Evolutionary conservation across 1,139 yeast genomes (phyloP).

Genomic region (Diutina catenulata): DNA sequence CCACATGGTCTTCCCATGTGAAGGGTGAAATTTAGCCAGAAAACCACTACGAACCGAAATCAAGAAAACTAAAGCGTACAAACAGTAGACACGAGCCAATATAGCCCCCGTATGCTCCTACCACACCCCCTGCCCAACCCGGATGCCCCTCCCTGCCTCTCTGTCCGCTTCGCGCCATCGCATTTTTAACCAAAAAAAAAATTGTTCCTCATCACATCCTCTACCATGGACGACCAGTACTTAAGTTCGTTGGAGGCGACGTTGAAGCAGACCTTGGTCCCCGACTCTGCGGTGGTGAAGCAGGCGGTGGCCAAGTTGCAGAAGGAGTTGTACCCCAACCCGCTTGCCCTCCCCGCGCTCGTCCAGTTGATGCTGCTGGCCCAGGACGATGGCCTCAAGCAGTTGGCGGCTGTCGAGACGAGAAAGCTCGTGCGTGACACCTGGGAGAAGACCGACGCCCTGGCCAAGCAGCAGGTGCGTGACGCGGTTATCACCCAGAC

Average conservation of each 20-base stretch:
- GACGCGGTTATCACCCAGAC: constrained; percentile 58
- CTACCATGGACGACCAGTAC: constrained; percentile 19
- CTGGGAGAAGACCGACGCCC: constrained; percentile 55
- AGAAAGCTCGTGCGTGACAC: constrained; percentile 66
- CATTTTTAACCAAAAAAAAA: constrained; percentile 2
- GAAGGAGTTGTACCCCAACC: constrained; percentile 62
- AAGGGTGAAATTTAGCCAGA: too few species aligned
- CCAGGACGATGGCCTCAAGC: constrained; percentile 51
- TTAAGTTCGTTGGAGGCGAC: constrained; percentile 66
- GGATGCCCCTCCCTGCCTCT: too few species aligned
- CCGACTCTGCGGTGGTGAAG: constrained; percentile 59
- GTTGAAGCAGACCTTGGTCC: constrained; percentile 62
- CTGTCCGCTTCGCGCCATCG: constrained; percentile 6
- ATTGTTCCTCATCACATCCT: background rate
- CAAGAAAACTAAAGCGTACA: too few species aligned
- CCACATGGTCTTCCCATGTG: too few species aligned
- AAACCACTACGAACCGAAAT: too few species aligned
- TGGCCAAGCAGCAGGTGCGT: constrained; percentile 50
- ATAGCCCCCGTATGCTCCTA: too few species aligned
- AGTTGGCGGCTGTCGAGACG: constrained; percentile 91
- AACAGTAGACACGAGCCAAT: too few species aligned
- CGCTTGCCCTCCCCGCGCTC: constrained; percentile 68
- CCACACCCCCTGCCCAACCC: too few species aligned
- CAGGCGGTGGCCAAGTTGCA: constrained; percentile 70
- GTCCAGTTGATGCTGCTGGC: constrained; percentile 69